These are phyloP conservation scores for Globisporangium camurandrum DNA, from an alignment of 352 stramenopile species.

Conservation along the genomic window DNA sequence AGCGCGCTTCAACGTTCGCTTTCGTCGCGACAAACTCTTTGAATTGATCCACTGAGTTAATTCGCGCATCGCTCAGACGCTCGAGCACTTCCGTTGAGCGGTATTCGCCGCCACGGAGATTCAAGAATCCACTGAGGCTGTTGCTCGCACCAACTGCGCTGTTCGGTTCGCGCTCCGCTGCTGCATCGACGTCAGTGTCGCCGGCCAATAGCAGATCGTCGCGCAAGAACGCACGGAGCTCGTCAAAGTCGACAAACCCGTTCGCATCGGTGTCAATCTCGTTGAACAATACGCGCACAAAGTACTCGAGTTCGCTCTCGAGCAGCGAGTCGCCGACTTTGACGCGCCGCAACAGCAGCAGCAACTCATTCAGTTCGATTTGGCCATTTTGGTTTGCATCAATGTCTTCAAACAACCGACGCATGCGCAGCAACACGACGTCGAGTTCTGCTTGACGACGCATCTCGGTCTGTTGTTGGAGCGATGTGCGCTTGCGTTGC, in stretches of 20 bases:
- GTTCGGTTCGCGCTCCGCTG: slow-evolving; percentile 12
- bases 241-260: slow-evolving; percentile 92
- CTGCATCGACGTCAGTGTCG: not conserved
- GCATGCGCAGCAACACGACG: slow-evolving; percentile 39
- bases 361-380: slow-evolving; percentile 55
- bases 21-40: slow-evolving; percentile 30
- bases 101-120: slow-evolving; percentile 64
- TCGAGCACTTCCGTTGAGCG: slow-evolving; percentile 55
- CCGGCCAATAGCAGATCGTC: slow-evolving; percentile 29
- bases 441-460: slow-evolving; percentile 46
- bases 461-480: slow-evolving; percentile 44
- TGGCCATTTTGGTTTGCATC: slow-evolving; percentile 56
- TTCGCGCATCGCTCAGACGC: slow-evolving; percentile 46
- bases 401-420: slow-evolving; percentile 65
- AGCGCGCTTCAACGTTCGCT: slow-evolving; percentile 34
- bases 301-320: slow-evolving; percentile 54
- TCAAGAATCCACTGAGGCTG: slow-evolving; percentile 49
- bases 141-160: slow-evolving; percentile 37
- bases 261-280: slow-evolving; percentile 91
- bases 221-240: slow-evolving; percentile 81
- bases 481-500: slow-evolving; percentile 42
- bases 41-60: slow-evolving; percentile 36
- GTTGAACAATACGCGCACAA: slow-evolving; percentile 61
- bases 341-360: slow-evolving; percentile 50
- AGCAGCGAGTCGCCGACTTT: slow-evolving; percentile 60